A percentile compares a stretch with the other conserved stretches of the same genome.
Conservation (phyloP, 108 stramenopile genomes). For the Pseudonitzschia pungens region DNA sequence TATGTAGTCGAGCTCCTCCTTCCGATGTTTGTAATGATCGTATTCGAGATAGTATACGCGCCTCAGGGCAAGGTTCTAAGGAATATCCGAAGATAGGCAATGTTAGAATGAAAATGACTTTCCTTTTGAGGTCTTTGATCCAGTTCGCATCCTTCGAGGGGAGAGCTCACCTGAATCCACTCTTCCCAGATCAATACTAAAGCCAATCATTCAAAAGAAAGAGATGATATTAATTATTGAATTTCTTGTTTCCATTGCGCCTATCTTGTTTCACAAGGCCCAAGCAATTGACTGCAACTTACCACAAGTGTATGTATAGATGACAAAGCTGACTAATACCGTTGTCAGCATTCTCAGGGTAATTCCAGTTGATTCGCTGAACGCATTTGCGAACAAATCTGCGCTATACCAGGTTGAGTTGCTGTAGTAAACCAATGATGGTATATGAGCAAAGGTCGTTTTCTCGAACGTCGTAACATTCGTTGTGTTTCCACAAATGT, state of each 20-base stretch:
- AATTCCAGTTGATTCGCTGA: conserved; percentile 17
- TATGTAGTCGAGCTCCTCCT: conserved; percentile 39
- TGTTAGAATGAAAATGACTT: too few species aligned
- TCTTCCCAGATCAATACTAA: conserved; percentile 49
- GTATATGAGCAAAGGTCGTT: conserved; percentile 76
- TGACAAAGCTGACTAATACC: conserved; percentile 15
- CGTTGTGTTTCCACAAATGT: conserved; percentile 17
- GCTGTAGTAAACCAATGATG: not conserved
- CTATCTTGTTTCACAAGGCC: not conserved
- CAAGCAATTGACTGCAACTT: conserved; percentile 1
- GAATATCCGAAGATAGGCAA: too few species aligned
- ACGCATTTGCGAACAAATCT: conserved; percentile 9
- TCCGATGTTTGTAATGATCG: conserved; percentile 63
- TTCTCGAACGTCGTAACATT: conserved; percentile 62
- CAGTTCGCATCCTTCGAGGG: too few species aligned
- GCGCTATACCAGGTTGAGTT: conserved; percentile 14
- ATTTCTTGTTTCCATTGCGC: not conserved
- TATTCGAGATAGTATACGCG: conserved; percentile 82
- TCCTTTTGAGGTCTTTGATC: too few species aligned
- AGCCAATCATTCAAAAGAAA: not conserved
- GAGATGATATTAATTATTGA: not conserved
- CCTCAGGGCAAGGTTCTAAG: conserved; percentile 56
- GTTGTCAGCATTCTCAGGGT: conserved; percentile 18
- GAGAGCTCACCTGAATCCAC: conserved; percentile 47
- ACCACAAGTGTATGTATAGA: conserved; percentile 43